Conservation (phyloP, 2,329 filamentous ascomycete genomes). For the Monosporascus sp. region DNA sequence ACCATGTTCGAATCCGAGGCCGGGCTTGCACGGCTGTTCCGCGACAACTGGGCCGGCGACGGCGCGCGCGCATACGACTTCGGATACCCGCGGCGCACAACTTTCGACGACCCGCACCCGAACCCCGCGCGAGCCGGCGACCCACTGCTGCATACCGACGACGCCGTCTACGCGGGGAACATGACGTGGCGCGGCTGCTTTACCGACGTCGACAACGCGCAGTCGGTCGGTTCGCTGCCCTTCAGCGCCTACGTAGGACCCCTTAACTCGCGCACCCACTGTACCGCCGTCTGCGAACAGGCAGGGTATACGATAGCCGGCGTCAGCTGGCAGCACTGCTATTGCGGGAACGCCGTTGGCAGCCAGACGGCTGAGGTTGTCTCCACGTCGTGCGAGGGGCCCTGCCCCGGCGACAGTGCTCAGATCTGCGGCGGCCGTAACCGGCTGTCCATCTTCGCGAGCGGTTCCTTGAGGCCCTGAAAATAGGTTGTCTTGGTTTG, state of each 20-base stretch:
- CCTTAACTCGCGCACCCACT: constrained; percentile 3
- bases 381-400: constrained; percentile 1
- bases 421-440: constrained; percentile 3
- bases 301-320: constrained; percentile 2
- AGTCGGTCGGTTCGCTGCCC: constrained; percentile 3
- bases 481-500: no score
- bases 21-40: constrained; percentile 8
- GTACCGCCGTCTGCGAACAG: neutral
- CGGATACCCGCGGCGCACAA: constrained; percentile 4
- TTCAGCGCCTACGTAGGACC: constrained; percentile 1
- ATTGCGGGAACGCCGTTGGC: constrained; percentile 4
- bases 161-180: neutral
- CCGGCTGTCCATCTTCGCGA: constrained; percentile 1
- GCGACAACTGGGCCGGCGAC: constrained; percentile 6
- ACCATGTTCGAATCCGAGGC: constrained; percentile 4
- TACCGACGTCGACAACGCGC: constrained; percentile 2
- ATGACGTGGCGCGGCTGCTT: constrained; percentile 3
- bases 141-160: constrained; percentile 1
- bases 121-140: constrained; percentile 1
- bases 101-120: constrained; percentile 7
- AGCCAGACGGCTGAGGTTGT: constrained; percentile 3
- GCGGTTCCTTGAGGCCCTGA: constrained; percentile 1
- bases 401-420: constrained; percentile 1
- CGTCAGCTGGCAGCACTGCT: constrained; percentile 3
- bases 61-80: constrained; percentile 4